Evolutionary conservation across 352 stramenopile species (phyloP), one percentile per base, ranked within the genome.

Genomic region (Globisporangium cystogenes): DNA sequence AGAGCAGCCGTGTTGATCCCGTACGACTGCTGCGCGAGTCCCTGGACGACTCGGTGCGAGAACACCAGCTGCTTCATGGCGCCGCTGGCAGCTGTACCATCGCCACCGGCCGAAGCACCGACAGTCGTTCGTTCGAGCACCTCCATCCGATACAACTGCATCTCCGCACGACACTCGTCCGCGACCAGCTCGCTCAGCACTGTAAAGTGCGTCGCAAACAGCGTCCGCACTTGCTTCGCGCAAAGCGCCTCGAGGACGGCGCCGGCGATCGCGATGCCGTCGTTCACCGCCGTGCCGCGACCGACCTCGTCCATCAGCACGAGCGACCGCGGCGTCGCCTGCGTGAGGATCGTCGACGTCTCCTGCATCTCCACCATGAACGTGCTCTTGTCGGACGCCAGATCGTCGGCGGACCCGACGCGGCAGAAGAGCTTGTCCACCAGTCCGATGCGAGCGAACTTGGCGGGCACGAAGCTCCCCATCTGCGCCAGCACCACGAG

Each of bases 291-390:
- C 16, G 86, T 96, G 5, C 86, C 86, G 4, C 86, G 74, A 2
- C 86, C 86, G 2, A 96, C 74, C 70, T 96, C 86, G 43, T 96
- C 86, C 72, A 96, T 89, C 23, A 96, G 51, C n/a, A 96, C 82
- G 6, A 96, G 62, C n/a, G 74, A 89, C 0, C 70, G 69, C n/a
- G 62, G 56, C 14, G 82, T 94, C 5, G 86, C 82, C 24, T 89
- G 75, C 8, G 62, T 78, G 7, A 95, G 53, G 46, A 95, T 84
- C 36, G 76, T 85, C 23, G 82, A 69, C 0, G 83, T 92, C 62
- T 96, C 86, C 59, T 90, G 63, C 85, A 96, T 95, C 59, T 96
- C 86, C 8, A 93, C 74, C 68, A 95, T 76, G 49, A 96, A 95
- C 2, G 86, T 96, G 43, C 82, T 94, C 39, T 75, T 79, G 57